Evolutionary conservation across 2,329 filamentous ascomycete genomes (phyloP).

Genomic region (Epichloe typhina): DNA sequence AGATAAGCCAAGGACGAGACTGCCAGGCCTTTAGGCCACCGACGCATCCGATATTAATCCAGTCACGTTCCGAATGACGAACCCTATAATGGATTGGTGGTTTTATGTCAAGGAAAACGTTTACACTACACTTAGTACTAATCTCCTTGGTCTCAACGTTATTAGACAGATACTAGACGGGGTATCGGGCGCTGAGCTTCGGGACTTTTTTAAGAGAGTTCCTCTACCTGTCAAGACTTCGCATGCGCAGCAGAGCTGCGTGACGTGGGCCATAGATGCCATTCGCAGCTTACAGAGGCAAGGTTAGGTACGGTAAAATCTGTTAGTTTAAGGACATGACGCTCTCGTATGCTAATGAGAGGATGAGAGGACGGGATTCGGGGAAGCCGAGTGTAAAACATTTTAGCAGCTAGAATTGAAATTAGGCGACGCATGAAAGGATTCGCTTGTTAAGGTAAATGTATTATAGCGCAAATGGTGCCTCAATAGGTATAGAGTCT

Average conservation of each 20-base stretch:
- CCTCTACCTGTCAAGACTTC: conserved; percentile 18
- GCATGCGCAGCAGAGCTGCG: conserved; percentile 22
- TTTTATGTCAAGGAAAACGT: conserved; percentile 10
- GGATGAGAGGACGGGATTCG: conserved; percentile 9
- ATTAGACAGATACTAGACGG: conserved; percentile 13
- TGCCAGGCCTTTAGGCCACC: conserved; percentile 16
- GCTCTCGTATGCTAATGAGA: conserved; percentile 17
- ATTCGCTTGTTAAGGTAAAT: too few relatives aligned
- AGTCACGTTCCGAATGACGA: conserved; percentile 17
- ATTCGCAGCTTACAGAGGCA: conserved; percentile 13
- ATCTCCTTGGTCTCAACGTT: conserved; percentile 16
- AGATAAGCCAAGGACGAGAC: conserved; percentile 5
- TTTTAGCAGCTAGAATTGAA: background rate
- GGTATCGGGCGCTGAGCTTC: conserved; percentile 10
- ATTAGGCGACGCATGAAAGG: background rate
- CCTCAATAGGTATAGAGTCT: too few relatives aligned
- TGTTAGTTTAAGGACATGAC: conserved; percentile 14
- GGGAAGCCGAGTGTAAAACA: conserved; percentile 6
- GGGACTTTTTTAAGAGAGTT: conserved; percentile 11
- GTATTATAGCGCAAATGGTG: too few relatives aligned
- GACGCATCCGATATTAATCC: conserved; percentile 18
- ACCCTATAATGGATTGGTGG: conserved; percentile 22
- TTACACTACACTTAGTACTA: conserved; percentile 9
- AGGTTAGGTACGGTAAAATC: conserved; percentile 13
- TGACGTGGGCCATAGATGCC: conserved; percentile 18